Evolutionary conservation across 768 basidiomycete genomes (phyloP).

Genomic region (Naganishia kalamii): DNA sequence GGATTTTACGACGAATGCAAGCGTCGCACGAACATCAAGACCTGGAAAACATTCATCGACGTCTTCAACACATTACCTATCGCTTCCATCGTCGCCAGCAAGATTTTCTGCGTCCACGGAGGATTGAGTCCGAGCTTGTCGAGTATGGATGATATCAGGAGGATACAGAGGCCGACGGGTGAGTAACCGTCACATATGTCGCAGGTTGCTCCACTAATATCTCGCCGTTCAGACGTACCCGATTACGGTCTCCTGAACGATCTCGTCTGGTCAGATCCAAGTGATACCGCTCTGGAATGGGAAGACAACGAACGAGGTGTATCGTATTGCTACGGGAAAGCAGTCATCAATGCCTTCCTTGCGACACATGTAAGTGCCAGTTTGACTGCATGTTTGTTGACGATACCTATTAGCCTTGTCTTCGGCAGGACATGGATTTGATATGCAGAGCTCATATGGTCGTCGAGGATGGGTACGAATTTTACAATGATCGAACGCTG

Average conservation of each 20-base stretch:
- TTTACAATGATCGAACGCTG: slow-evolving; percentile 97
- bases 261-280: slow-evolving; percentile 95
- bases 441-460: slow-evolving; percentile 99
- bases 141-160: slow-evolving; percentile 93
- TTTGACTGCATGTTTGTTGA: not conserved
- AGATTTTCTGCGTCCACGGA: slow-evolving; percentile 98
- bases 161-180: slow-evolving; percentile 86
- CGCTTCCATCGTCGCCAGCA: slow-evolving; percentile 94
- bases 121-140: slow-evolving; percentile 63
- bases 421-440: slow-evolving; percentile 79
- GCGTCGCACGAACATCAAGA: slow-evolving; percentile 97
- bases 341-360: slow-evolving; percentile 91
- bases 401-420: not conserved
- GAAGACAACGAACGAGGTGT: slow-evolving; percentile 99
- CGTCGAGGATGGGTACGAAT: slow-evolving; percentile 87
- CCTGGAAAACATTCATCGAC: slow-evolving; percentile 99
- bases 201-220: not conserved
- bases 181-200: slow-evolving; percentile 13
- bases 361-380: slow-evolving; percentile 46
- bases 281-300: slow-evolving; percentile 96
- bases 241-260: slow-evolving; percentile 97
- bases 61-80: slow-evolving; percentile 99
- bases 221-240: slow-evolving; percentile 85
- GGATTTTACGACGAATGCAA: slow-evolving; percentile 99
- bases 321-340: slow-evolving; percentile 97